Evolutionary conservation across 1,284 basidiomycete species (phyloP), one percentile per base, ranked within the genome.

Genomic region (Athelia psychrophila): DNA sequence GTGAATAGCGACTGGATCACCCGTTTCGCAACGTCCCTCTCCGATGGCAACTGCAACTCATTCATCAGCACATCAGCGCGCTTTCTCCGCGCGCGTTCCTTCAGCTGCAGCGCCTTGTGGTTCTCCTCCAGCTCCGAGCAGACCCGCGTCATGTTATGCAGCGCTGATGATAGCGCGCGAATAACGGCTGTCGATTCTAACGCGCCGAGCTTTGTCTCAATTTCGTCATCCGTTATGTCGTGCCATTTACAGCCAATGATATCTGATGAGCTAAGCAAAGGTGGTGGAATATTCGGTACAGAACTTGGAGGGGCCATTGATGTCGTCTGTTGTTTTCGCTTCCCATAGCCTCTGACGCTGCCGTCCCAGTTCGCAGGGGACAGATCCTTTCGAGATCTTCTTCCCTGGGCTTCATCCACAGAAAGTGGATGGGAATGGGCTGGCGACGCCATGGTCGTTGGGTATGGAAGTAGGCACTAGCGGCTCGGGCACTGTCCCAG

Each of bases 191-290:
- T 83, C 58, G 86, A 77, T n/a, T 57, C 63, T 4, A 76, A 62
- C 2, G 66, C 61, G 42, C 80, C 73, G 3, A 76, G 71, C 2
- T 77, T 76, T 0, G 80, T 74, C 25, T 76, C 69, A 3, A 71
- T 60, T 8, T 62, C 54, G 47, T 86, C 79, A 65, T 91, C 87
- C 1, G 84, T 81, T 58, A 81, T 83, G 44, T 83, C 78, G 60
- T 89, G 85, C 86, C 86, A 90, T 60, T 74, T 78, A 4, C 80
- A 84, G 2, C 73, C 70, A 18, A 90, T 72, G 16, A 89, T 73
- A 30, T 66, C 67, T 2, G 67, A 61, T 4, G 68, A 56, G 18
- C 69, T 48, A 20, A 71, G 60, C 49, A 72, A 64, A 2, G 66
- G 66, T 19, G 57, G 64, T 18, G 48, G 57, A 18, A 48, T 62